These are phyloP conservation scores for Truncatella angustata DNA, from an alignment of 2,329 filamentous ascomycete genomes.

Conservation along the genomic window DNA sequence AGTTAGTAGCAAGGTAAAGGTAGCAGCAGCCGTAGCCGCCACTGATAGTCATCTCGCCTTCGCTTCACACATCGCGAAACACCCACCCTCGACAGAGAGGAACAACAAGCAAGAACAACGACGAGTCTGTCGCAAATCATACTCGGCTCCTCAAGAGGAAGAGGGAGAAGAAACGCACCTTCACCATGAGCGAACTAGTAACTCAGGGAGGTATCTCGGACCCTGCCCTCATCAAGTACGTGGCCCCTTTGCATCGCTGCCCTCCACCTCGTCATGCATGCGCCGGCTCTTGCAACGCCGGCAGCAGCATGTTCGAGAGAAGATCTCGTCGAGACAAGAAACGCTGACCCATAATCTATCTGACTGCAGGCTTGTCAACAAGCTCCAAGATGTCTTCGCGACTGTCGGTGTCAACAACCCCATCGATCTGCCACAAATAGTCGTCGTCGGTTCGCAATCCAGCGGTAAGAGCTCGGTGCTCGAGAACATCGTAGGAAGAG, in stretches of 20 bases:
- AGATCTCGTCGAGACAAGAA: no score
- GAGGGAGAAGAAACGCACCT: no score
- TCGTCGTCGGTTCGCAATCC: constrained; percentile 96
- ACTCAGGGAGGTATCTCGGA: constrained; percentile 61
- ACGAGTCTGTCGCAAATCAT: not conserved
- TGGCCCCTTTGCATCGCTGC: constrained; percentile 17
- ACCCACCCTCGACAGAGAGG: not conserved
- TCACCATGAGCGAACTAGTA: constrained; percentile 33
- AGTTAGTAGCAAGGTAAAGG: no score
- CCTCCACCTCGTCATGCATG: no score
- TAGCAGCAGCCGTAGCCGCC: no score
- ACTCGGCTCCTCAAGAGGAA: no score
- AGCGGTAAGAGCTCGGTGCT: constrained; percentile 99
- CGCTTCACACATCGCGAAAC: not conserved
- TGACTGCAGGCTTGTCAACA: constrained; percentile 78
- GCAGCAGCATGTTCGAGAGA: no score
- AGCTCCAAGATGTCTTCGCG: constrained; percentile 98
- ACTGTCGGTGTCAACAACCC: constrained; percentile 99
- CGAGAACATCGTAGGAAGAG: constrained; percentile 97
- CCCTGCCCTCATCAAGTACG: constrained; percentile 64
- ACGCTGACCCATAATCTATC: no score
- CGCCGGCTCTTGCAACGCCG: no score
- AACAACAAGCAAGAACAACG: not conserved
- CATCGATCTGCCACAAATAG: constrained; percentile 97
- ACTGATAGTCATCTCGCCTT: constrained; percentile 3